Evolutionary conservation across 2,329 filamentous ascomycete species (phyloP).

Genomic region (Scopulariopsis brevicaulis): DNA sequence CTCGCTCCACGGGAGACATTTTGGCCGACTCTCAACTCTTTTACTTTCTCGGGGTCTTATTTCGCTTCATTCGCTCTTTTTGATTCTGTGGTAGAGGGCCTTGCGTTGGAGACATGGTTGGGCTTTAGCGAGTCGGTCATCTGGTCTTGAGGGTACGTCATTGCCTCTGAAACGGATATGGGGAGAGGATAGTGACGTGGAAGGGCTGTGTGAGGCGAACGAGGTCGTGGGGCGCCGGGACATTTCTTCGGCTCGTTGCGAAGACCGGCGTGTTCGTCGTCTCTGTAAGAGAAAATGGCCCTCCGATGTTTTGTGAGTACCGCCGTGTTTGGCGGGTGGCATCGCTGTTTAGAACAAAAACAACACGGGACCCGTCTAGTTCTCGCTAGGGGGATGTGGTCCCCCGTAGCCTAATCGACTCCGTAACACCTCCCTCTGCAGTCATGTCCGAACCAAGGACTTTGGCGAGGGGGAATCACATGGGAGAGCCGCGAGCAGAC

Average conservation of each 20-base stretch:
- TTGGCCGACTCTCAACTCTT: background rate
- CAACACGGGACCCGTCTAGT: no score
- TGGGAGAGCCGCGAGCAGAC: background rate
- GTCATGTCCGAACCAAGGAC: no score
- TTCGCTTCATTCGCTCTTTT: background rate
- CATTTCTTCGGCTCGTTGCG: background rate
- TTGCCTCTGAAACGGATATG: background rate
- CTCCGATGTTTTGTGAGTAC: no score
- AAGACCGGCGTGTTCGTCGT: background rate
- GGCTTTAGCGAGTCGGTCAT: background rate
- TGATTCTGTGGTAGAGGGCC: background rate
- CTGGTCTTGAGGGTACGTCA: background rate
- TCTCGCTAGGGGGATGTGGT: no score
- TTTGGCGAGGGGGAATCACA: background rate
- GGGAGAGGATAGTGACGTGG: background rate
- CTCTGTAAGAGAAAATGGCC: background rate
- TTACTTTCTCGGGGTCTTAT: no score
- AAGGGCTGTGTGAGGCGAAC: background rate
- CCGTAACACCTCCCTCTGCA: no score
- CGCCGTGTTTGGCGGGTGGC: no score
- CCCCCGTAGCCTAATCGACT: no score
- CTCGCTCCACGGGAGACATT: background rate
- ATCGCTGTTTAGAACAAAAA: no score
- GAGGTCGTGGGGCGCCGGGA: background rate
- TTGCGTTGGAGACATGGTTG: background rate